These are phyloP conservation scores for Botrytis sinoallii DNA, from an alignment of 2,329 filamentous ascomycete genomes.

Conservation along the genomic window DNA sequence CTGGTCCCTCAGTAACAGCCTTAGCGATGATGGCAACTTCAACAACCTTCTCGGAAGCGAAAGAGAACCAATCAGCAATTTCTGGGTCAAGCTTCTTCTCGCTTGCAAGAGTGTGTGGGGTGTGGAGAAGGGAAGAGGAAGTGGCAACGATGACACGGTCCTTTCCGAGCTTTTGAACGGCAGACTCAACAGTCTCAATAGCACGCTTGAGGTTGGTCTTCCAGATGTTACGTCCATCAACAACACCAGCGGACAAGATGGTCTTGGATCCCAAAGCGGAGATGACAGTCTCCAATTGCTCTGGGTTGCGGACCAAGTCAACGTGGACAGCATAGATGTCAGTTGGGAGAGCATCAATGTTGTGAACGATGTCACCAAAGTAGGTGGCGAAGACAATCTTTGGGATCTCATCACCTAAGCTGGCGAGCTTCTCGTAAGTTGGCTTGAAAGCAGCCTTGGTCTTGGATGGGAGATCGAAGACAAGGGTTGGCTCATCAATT, in stretches of 20 bases:
- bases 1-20: slow-evolving; percentile 90
- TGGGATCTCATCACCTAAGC: slow-evolving; percentile 75
- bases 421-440: slow-evolving; percentile 83
- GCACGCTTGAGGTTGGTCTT: slow-evolving; percentile 99
- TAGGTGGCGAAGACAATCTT: slow-evolving; percentile 92
- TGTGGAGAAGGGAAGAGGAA: slow-evolving; percentile 96
- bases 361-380: slow-evolving; percentile 99
- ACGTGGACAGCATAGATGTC: slow-evolving; percentile 84
- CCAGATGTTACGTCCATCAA: slow-evolving; percentile 99
- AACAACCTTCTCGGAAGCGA: slow-evolving; percentile 88
- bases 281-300: slow-evolving; percentile 88
- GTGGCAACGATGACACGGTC: slow-evolving; percentile 96
- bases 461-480: slow-evolving; percentile 87
- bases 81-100: slow-evolving; percentile 98
- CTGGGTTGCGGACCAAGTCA: slow-evolving; percentile 96
- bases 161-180: slow-evolving; percentile 94
- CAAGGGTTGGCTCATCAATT: slow-evolving; percentile 96
- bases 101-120: slow-evolving; percentile 93
- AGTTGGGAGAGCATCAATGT: slow-evolving; percentile 83
- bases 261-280: slow-evolving; percentile 83
- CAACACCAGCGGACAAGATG: slow-evolving; percentile 89
- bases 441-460: slow-evolving; percentile 98
- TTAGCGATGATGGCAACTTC: slow-evolving; percentile 94
- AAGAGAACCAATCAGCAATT: slow-evolving; percentile 97
- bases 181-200: slow-evolving; percentile 85